Percentiles rank a stretch among this genome's conserved stretches.
These are phyloP conservation scores for Hypoxylon intermedium DNA, from an alignment of 495 filamentous ascomycete genomes.

Conservation along the genomic window DNA sequence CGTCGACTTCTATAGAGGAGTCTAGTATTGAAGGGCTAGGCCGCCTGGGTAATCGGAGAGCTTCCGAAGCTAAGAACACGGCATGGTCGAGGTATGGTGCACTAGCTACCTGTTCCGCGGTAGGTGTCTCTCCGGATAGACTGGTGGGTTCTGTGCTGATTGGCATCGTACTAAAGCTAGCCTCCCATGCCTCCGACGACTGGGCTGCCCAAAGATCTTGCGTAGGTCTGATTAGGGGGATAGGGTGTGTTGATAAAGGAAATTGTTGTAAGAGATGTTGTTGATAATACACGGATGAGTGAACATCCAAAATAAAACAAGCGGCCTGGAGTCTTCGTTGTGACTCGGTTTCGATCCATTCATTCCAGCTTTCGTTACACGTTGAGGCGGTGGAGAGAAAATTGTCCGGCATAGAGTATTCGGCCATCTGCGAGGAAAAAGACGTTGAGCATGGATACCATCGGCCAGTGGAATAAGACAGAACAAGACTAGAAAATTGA, in stretches of 20 bases:
- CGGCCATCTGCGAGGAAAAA: slow-evolving; percentile 52
- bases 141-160: slow-evolving; percentile 33
- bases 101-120: slow-evolving; percentile 38
- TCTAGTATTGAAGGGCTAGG: slow-evolving; percentile 42
- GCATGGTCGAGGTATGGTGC: slow-evolving; percentile 44
- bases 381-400: slow-evolving; percentile 34
- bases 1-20: slow-evolving; percentile 35
- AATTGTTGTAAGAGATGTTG: slow-evolving; percentile 41
- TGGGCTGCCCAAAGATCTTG: slow-evolving; percentile 50
- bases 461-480: slow-evolving; percentile 42
- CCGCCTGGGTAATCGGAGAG: slow-evolving; percentile 48
- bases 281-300: slow-evolving; percentile 58
- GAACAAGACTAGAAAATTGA: slow-evolving; percentile 47
- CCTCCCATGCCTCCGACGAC: slow-evolving; percentile 47
- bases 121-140: slow-evolving; percentile 41
- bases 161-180: slow-evolving; percentile 35
- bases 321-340: slow-evolving; percentile 57
- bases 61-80: slow-evolving; percentile 47
- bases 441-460: slow-evolving; percentile 55
- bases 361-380: slow-evolving; percentile 49
- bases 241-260: slow-evolving; percentile 37
- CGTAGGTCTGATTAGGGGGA: slow-evolving; percentile 49
- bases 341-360: slow-evolving; percentile 57
- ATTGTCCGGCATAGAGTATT: slow-evolving; percentile 40
- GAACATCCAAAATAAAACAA: slow-evolving; percentile 60